phyloP scores from a whole-genome alignment of 352 stramenopile species.

The Elongisporangium anandrum region DNA sequence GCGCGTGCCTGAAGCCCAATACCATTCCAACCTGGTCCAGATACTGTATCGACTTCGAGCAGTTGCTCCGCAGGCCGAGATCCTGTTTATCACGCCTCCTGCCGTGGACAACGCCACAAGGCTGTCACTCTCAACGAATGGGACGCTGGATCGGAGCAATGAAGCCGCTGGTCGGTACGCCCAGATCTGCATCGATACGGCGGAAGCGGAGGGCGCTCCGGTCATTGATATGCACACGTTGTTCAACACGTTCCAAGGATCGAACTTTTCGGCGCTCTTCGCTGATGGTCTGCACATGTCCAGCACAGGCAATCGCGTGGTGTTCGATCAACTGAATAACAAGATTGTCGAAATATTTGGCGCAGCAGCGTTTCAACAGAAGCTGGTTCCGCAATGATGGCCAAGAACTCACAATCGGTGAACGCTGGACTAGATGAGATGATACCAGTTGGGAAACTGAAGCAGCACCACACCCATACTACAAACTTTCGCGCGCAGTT shows the following conservation, averaged over 20 bases:
- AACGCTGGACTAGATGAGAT: no score
- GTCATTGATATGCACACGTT: constrained; percentile 17
- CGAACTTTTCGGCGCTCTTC: constrained; percentile 11
- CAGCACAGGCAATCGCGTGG: constrained; percentile 19
- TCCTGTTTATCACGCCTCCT: constrained; percentile 29
- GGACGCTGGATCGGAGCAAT: constrained; percentile 30
- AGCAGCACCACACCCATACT: no score
- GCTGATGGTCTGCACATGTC: constrained; percentile 36
- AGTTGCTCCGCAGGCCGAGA: constrained; percentile 11
- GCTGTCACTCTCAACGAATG: neutral
- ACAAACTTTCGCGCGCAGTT: no score
- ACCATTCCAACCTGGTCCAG: constrained; percentile 32
- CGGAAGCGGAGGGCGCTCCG: constrained; percentile 4
- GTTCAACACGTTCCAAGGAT: constrained; percentile 16
- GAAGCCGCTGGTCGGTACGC: constrained; percentile 18
- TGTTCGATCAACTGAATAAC: constrained; percentile 12
- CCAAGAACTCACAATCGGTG: no score
- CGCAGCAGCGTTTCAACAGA: no score
- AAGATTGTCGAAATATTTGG: constrained; percentile 6
- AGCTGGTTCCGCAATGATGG: no score
- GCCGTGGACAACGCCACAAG: constrained; percentile 35
- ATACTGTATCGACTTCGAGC: constrained; percentile 16
- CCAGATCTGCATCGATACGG: constrained; percentile 16
- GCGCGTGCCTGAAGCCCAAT: constrained; percentile 42
- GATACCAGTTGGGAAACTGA: no score